phyloP scores from a whole-genome alignment of 1,139 yeast genomes.

The Nadsonia starkeyi-henricii region DNA sequence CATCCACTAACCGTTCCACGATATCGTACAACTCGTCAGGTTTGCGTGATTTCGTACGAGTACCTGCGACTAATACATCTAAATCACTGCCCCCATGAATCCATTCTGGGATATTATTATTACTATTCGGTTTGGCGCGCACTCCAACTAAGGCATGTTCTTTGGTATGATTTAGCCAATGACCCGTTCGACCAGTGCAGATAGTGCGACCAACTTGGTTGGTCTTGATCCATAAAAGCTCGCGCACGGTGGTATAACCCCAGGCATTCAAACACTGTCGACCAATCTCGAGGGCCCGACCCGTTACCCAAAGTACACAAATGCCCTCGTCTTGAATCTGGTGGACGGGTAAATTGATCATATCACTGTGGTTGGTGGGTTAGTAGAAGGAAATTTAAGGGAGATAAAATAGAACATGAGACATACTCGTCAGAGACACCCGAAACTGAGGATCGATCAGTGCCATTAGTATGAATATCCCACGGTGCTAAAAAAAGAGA shows the following conservation, averaged over 20 bases:
- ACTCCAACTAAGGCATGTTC: conserved; percentile 79
- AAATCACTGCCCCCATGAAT: conserved; percentile 43
- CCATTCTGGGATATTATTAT: conserved; percentile 35
- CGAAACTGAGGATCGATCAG: conserved; percentile 15
- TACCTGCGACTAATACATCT: conserved; percentile 66
- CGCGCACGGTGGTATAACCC: conserved; percentile 74
- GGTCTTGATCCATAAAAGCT: conserved; percentile 79
- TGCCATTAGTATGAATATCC: conserved; percentile 24
- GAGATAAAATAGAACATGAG: no score
- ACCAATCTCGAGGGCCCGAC: conserved; percentile 81
- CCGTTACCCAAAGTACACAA: conserved; percentile 83
- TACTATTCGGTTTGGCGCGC: conserved; percentile 48
- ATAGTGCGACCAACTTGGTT: conserved; percentile 80
- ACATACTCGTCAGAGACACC: conserved; percentile 24
- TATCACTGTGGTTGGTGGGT: conserved; percentile 27
- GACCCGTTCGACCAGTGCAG: conserved; percentile 92
- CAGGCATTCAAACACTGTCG: conserved; percentile 59
- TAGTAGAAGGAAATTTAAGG: background rate
- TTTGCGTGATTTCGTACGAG: conserved; percentile 79
- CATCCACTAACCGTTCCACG: conserved; percentile 71
- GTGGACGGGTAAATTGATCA: conserved; percentile 50
- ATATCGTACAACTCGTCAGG: conserved; percentile 85
- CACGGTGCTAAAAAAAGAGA: conserved; percentile 17
- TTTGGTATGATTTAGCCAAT: conserved; percentile 91
- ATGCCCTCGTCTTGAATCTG: conserved; percentile 72